Conservation (phyloP, 768 basidiomycete genomes). For the Pulveroboletus sp. region DNA sequence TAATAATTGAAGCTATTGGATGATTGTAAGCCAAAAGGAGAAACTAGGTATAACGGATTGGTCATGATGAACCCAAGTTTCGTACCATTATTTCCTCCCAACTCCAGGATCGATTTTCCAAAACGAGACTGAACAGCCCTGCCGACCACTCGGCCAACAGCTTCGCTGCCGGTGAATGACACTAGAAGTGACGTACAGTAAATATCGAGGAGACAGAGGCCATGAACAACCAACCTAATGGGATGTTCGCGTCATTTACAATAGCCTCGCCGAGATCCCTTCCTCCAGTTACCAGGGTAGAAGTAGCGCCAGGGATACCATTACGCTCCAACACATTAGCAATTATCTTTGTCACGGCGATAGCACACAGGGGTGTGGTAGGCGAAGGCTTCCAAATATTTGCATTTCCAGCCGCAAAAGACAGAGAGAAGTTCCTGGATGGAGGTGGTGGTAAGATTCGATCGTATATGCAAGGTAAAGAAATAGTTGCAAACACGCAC, state of each 20-base stretch:
- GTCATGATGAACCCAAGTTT: conserved; percentile 13
- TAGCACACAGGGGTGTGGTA: conserved; percentile 82
- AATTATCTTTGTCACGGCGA: conserved; percentile 86
- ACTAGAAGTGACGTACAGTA: conserved; percentile 41
- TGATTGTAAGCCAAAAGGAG: conserved; percentile 12
- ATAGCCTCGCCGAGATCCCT: conserved; percentile 76
- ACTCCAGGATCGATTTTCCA: conserved; percentile 84
- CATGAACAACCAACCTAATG: conserved; percentile 54
- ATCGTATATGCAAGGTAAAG: neutral
- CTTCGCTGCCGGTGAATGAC: conserved; percentile 93
- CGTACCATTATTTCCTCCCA: conserved; percentile 94
- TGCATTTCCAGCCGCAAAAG: conserved; percentile 86
- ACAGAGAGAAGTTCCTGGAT: conserved; percentile 82
- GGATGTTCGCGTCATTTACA: conserved; percentile 67
- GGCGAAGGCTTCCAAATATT: conserved; percentile 96
- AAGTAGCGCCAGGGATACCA: conserved; percentile 78
- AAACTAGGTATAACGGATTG: conserved; percentile 17
- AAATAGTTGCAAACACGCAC: conserved; percentile 35
- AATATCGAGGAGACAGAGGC: neutral
- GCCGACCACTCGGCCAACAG: conserved; percentile 83
- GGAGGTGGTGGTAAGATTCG: conserved; percentile 8
- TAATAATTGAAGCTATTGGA: conserved; percentile 75
- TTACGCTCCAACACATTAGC: conserved; percentile 77
- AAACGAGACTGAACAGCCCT: conserved; percentile 81
- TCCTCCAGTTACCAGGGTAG: conserved; percentile 78